These are phyloP conservation scores for Puccinia novopanici DNA, from an alignment of 1,284 basidiomycete genomes.

Conservation along the genomic window DNA sequence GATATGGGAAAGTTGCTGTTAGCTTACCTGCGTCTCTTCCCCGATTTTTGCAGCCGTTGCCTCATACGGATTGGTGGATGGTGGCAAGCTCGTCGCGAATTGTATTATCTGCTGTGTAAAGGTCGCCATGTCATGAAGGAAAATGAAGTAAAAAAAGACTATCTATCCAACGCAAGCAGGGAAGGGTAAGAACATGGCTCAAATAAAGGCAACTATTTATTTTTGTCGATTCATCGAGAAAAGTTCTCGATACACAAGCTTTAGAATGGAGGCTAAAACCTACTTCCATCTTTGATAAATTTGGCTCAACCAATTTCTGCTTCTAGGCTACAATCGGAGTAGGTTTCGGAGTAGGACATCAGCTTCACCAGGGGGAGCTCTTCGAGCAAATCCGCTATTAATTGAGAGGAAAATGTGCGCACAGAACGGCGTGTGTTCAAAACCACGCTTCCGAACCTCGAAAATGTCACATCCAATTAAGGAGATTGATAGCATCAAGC, in stretches of 20 bases:
- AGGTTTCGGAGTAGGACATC: too few relatives aligned
- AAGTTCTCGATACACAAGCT: too few relatives aligned
- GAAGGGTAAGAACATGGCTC: not conserved
- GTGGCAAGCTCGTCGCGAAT: not conserved
- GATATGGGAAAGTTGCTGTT: not conserved
- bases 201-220: not conserved
- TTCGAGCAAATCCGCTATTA: too few relatives aligned
- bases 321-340: too few relatives aligned
- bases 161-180: not conserved
- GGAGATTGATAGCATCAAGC: not conserved
- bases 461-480: not conserved
- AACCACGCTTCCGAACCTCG: not conserved
- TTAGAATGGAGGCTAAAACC: not conserved
- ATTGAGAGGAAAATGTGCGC: not conserved
- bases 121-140: not conserved
- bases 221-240: too few relatives aligned
- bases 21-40: not conserved
- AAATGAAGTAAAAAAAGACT: too few relatives aligned
- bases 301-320: too few relatives aligned
- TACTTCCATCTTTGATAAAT: not conserved
- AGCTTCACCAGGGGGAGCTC: too few relatives aligned
- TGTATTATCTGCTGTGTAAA: not conserved
- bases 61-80: conserved; percentile 2
- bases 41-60: conserved; percentile 3
- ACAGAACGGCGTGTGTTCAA: not conserved